Base-by-base conservation (phyloP, 352 stramenopile species). In the Phytophthora meadii region DNA sequence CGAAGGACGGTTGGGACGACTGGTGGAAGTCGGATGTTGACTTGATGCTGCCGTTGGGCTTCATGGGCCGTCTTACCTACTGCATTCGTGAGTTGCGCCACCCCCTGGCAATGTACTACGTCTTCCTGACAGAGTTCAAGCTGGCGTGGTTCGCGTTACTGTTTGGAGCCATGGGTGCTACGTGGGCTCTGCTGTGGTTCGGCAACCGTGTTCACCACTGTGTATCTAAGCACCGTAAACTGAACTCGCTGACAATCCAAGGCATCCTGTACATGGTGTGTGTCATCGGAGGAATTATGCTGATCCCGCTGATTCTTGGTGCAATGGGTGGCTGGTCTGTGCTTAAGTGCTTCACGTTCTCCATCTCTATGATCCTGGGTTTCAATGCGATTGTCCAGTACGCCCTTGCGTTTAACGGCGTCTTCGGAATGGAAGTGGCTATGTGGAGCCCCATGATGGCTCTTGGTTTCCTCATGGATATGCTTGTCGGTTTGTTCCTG, bases 381-480 rank as follows among this genome's bases (percentile, higher is more conserved):
- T 70, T 95, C 22, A 92, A 87, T 60, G 61, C 78, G 0, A 82
- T 95, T 32, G 80, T 88, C 24, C 85, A 95, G 54, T 93, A 90
- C 47, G 74, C 74, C 0, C 47, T 95, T 12, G 81, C 86, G 27
- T 70, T 92, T 25, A 84, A 95, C 52, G 87, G 87, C 5, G 65
- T 76, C 4, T 84, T 81, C 6, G 82, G 84, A 5, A 65, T 94
- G 32, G 69, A 82, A 17, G 70, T 94, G 15, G 84, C 85, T 2
- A 79, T 85, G 68, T 94, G 75, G 71, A 83, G 79, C 39, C 84
- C 86, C 11, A 70, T 96, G 22, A 74, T 90, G 27, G 54, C 76
- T 24, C 73, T 96, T n/a, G 87, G 88, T 1, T 96, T 94, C 54
- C 51, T 96, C n/a, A 88, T 93, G 68, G 88, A 96, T 60, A 90